These are phyloP conservation scores for Boletales sp. DNA, from an alignment of 768 basidiomycete genomes.

Conservation along the genomic window DNA sequence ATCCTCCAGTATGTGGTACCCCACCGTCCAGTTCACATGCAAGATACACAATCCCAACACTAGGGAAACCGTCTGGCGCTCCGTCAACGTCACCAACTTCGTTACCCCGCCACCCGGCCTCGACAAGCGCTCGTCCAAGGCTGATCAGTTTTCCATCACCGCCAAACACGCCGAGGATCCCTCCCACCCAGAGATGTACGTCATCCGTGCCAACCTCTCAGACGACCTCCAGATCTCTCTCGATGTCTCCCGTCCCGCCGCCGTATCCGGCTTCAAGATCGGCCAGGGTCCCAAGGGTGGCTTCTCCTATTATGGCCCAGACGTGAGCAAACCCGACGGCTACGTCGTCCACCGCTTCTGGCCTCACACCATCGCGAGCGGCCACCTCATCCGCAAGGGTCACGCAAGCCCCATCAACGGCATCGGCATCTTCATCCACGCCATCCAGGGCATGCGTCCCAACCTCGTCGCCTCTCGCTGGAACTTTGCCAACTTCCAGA, in stretches of 20 bases:
- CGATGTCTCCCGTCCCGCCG: conserved; percentile 62
- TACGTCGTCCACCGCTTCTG: conserved; percentile 92
- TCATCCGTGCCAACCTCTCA: conserved; percentile 73
- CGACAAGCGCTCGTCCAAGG: conserved; percentile 85
- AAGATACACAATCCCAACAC: conserved; percentile 81
- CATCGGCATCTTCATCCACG: conserved; percentile 86
- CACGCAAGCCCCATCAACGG: conserved; percentile 55
- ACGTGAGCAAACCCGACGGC: conserved; percentile 67
- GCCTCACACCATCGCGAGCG: conserved; percentile 63
- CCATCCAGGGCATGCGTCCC: conserved; percentile 98
- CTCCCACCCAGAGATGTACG: conserved; percentile 73
- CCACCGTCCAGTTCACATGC: conserved; percentile 91
- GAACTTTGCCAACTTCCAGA: conserved; percentile 96
- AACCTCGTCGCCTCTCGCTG: conserved; percentile 89
- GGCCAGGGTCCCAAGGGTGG: conserved; percentile 88
- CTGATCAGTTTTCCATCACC: conserved; percentile 79
- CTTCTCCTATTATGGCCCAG: conserved; percentile 80
- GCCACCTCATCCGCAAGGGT: conserved; percentile 67
- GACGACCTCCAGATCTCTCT: conserved; percentile 79
- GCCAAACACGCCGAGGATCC: conserved; percentile 51
- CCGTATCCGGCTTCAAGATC: conserved; percentile 85
- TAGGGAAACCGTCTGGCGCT: conserved; percentile 77
- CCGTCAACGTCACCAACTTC: conserved; percentile 81
- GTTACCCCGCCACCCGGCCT: conserved; percentile 67
- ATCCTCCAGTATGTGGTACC: conserved; percentile 76